These are phyloP conservation scores for Persicaria maculosa DNA, from an alignment of 148 eudicot genomes.

Conservation along the genomic window DNA sequence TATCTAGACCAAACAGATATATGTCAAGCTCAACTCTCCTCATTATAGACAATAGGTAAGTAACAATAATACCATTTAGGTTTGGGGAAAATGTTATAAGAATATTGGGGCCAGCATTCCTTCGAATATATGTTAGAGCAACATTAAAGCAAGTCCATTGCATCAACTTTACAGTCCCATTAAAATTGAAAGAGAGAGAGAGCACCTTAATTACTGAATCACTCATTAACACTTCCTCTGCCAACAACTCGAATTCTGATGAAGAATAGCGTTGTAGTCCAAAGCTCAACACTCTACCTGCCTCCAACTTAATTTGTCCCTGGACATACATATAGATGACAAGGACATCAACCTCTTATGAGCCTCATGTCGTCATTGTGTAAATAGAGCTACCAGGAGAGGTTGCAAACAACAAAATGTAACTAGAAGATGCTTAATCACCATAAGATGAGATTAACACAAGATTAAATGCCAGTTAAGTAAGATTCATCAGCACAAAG, in stretches of 20 bases:
- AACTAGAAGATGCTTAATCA: no score
- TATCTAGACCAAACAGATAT: not conserved
- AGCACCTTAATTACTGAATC: conserved; percentile 79
- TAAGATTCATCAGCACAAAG: no score
- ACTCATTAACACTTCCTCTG: conserved; percentile 97
- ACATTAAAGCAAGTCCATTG: not conserved
- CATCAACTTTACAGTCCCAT: not conserved
- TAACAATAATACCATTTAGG: not conserved
- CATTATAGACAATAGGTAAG: not conserved
- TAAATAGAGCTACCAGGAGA: not conserved
- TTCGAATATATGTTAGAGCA: not conserved
- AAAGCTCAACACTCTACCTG: conserved; percentile 80
- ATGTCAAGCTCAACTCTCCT: not conserved
- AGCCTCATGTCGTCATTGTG: not conserved
- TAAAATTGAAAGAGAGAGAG: not conserved
- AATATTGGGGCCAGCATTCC: not conserved
- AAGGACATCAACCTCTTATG: not conserved
- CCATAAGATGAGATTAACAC: no score
- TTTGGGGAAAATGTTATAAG: not conserved
- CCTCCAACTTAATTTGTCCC: conserved; percentile 78
- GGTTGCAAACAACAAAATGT: not conserved
- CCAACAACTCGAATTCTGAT: conserved; percentile 89
- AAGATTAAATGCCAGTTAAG: no score
- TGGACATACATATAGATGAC: conserved; percentile 50
- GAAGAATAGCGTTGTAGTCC: conserved; percentile 77